Base-by-base conservation (phyloP, 2,329 filamentous ascomycete genomes). In the Botrytis squamosa region DNA sequence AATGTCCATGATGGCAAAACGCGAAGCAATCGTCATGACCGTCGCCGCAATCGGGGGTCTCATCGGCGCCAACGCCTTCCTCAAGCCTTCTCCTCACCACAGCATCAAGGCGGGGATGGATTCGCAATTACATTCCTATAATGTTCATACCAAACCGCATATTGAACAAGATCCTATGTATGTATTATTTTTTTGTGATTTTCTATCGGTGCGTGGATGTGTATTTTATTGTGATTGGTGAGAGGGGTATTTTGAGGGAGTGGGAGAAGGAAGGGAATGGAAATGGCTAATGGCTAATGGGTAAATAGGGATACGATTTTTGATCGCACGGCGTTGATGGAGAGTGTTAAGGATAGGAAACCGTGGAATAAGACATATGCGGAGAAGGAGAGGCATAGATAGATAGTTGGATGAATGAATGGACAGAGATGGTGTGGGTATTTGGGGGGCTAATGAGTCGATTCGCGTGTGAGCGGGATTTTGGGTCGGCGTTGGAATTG, bases 281-380 rank as follows among this genome's bases (percentile, higher is more conserved):
- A 7, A 44, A 9, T 6, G 44, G 18, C 52, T 60, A 52, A 60
- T 6, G 44, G 18, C 33, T 60, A 52, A 40, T 38, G 16, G 3
- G 10, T 40, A 7, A 10, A 16, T 70, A 76, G 75, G 62, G 74
- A 73, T 71, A 76, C 75, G 59, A 75, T 75, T 57, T 70, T 75
- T 40, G 74, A 76, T 63, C 71, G 75, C 14, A 76, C 75, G 49
- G 69, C 70, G 10, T 66, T 76, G 65, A 72, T 75, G 71, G 59
- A 74, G 40, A 66, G 74, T 44, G 74, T 52, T 3, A 76, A 76
- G 64, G 64, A 68, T 42, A 20, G 22, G 33, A 76, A 75, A 49
- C 75, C 75, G 0, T 75, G 75, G 74, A 76, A 76, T 36, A 75
- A 74, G 63, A 73, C 74, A 3, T 65, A 69, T 67, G 57, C 70